Base-by-base conservation (phyloP, 345 rosid genomes). In the Iberis pinnata region DNA sequence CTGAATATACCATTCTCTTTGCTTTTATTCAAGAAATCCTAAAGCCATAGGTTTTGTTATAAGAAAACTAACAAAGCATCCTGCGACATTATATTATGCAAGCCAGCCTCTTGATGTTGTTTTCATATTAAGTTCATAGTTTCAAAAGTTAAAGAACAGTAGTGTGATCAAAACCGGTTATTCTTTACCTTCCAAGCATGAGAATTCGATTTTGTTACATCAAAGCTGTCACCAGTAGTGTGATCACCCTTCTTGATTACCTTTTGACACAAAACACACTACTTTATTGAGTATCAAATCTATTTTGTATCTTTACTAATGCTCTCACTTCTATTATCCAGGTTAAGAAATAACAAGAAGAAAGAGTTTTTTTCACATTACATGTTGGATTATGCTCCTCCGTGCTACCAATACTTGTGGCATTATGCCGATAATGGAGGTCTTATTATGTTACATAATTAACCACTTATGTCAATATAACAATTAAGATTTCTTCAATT, bases 151-250 rank as follows among this genome's bases (percentile, higher is more conserved):
- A 2, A 9, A 27, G 32, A 27, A 27, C 9, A n/a, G n/a, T 8
- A 9, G 8, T 5, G 32, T 22, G 3, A 22, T 22, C 32, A 27
- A 27, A 27, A 27, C 7, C 32, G 9, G 8, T 0, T 7, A 27
- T 27, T n/a, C n/a, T 4, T 27, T 27, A 27, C 32, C 32, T 27
- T 27, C 32, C 32, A 27, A 9, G 32, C 32, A 27, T 78, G 59
- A 92, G 77, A 63, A 87, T 80, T 68, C 80, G 86, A 29, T 96
- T 93, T 77, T 88, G 96, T 73, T 88, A 86, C 86, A 85, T 77
- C 78, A 92, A 70, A 70, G 83, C 89, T 46, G 74, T 53, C 60
- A 85, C 68, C 75, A 78, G 85, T 32, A 89, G n/a, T n/a, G n/a
- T n/a, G 89, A 76, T 88, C 92, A 73, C 82, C 92, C 69, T 82